Conservation (phyloP, 306 rosid species). For the Prunus armeniaca region DNA sequence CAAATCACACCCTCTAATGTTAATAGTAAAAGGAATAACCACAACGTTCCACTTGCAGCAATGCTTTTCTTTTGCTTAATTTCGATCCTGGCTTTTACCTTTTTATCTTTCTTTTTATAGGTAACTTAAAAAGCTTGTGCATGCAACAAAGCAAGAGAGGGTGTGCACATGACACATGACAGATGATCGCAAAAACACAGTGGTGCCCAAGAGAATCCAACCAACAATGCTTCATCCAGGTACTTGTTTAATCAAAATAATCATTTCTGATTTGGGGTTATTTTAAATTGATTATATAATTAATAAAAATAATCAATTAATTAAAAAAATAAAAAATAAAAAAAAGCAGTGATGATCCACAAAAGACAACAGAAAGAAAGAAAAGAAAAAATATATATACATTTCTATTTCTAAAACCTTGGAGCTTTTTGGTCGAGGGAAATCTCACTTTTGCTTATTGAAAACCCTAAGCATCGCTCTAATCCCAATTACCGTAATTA, state of each 20-base stretch:
- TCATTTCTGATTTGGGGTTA: neutral
- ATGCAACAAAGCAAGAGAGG: neutral
- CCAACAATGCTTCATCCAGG: too few species aligned
- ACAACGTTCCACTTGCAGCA: neutral
- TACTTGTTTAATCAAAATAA: too few species aligned
- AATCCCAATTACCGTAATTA: neutral
- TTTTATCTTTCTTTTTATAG: neutral
- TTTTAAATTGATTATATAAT: neutral
- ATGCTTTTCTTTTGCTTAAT: neutral
- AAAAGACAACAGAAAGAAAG: slow-evolving; percentile 6
- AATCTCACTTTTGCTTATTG: neutral
- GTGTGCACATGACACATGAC: neutral
- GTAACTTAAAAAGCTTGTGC: neutral
- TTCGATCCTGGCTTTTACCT: neutral
- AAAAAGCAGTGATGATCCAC: neutral
- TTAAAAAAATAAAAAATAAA: neutral
- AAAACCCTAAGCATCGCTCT: neutral
- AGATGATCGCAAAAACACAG: neutral
- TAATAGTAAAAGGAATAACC: neutral
- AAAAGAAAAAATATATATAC: neutral
- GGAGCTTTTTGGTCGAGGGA: neutral
- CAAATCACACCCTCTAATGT: too few species aligned
- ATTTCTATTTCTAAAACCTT: neutral
- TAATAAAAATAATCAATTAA: too few species aligned
- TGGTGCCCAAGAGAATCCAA: too few species aligned